These are phyloP conservation scores for Pythium chondricola DNA, from an alignment of 352 stramenopile species.

Conservation along the genomic window DNA sequence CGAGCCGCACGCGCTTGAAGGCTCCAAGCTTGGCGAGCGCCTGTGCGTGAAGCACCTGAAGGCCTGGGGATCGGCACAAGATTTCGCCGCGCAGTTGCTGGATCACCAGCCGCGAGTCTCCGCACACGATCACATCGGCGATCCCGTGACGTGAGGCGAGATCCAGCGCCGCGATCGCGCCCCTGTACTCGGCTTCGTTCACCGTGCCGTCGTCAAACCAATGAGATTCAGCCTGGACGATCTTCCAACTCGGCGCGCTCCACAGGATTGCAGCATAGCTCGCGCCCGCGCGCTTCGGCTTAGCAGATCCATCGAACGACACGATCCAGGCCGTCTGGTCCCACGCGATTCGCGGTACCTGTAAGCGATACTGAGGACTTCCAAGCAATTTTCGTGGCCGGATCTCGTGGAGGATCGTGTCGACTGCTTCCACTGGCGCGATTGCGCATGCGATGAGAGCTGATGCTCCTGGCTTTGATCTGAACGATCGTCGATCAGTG, in stretches of 20 bases:
- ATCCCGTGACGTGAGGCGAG: not conserved
- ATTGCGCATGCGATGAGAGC: too few relatives aligned
- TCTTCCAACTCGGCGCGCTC: not conserved
- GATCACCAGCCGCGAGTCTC: slow-evolving; percentile 15
- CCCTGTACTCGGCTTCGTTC: slow-evolving; percentile 19
- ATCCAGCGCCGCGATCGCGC: not conserved
- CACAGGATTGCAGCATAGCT: slow-evolving; percentile 15
- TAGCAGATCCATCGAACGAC: slow-evolving; percentile 16
- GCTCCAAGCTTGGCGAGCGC: not conserved
- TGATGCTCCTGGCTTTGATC: too few relatives aligned
- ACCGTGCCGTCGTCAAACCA: slow-evolving; percentile 11
- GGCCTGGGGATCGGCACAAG: slow-evolving; percentile 6
- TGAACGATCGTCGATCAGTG: too few relatives aligned
- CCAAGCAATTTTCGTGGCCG: too few relatives aligned
- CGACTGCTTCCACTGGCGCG: too few relatives aligned
- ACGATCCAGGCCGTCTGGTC: slow-evolving; percentile 2
- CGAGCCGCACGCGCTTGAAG: not conserved
- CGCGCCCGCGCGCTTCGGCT: slow-evolving; percentile 3
- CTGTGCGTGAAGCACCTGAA: slow-evolving; percentile 4
- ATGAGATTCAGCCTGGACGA: not conserved
- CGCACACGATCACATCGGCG: slow-evolving; percentile 8
- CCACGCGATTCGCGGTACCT: too few relatives aligned
- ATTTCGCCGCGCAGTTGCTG: slow-evolving; percentile 20
- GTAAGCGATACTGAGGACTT: too few relatives aligned
- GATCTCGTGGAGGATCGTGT: too few relatives aligned